Base-by-base conservation (phyloP, 1,284 basidiomycete species). In the Sanghuangporus baumii region DNA sequence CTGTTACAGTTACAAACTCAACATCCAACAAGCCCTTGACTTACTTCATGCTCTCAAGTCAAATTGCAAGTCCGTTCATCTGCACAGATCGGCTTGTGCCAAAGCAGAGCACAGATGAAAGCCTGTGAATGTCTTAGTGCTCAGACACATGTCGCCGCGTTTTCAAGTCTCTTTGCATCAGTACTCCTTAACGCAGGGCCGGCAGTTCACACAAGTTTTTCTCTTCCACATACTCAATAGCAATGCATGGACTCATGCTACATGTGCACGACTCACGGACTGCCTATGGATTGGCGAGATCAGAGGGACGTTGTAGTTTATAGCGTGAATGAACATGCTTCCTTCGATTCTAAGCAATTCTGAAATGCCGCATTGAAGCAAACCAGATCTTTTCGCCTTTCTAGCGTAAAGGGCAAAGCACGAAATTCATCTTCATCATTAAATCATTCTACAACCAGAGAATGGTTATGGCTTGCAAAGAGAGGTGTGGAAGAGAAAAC, bases 91-190 rank as follows among this genome's bases (percentile, higher is more conserved):
- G 71, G 76, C 75, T 74, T 81, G 81, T 79, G 81, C 80, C 81
- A 80, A 77, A 78, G 76, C 71, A 80, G 79, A 74, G 80, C 79
- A 76, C 69, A 81, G 62, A 82, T 54, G 61, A 66, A 77, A 65
- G 60, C 62, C 65, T 67, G 1, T 46, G 80, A 73, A 78, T 75
- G 70, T 81, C 79, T 81, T 73, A 81, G 79, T 76, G 80, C 80
- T 79, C 75, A 46, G 74, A 73, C 73, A 69, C 65, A 56, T 63
- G 72, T 74, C 71, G 66, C 70, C 75, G 75, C 70, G 65, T 72
- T 69, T 66, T 66, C 67, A 51, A 47, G 65, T 40, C 61, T 47
- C 56, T 65, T 46, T 57, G 56, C 55, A 16, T 57, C 69, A 64
- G 71, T 71, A 31, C 26, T 31, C 26, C 26, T 31, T 72, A 68